These are phyloP conservation scores for Thyridium curvatum DNA, from an alignment of 2,329 filamentous ascomycete species.

Conservation along the genomic window DNA sequence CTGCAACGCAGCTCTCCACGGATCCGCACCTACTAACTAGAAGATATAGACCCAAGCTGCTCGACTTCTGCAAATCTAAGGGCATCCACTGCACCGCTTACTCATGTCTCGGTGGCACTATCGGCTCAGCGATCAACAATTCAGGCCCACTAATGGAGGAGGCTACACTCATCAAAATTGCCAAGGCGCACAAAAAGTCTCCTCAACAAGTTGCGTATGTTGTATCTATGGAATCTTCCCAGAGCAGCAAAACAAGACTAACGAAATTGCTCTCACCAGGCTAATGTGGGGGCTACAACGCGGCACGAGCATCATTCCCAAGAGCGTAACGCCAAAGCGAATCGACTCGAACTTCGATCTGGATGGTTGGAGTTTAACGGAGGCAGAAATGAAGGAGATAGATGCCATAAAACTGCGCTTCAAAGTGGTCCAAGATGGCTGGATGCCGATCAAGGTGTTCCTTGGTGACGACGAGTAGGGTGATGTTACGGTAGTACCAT, in stretches of 20 bases:
- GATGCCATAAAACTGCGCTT: constrained; percentile 53
- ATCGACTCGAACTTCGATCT: constrained; percentile 25
- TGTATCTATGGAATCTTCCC: too few species aligned
- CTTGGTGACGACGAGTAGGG: constrained; percentile 58
- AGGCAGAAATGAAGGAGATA: constrained; percentile 52
- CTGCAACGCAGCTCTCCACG: too few species aligned
- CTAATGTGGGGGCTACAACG: constrained; percentile 41
- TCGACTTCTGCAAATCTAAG: constrained; percentile 50
- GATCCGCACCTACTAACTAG: constrained; percentile 1
- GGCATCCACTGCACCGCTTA: constrained; percentile 56
- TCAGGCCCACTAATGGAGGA: constrained; percentile 40
- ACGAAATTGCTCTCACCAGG: constrained; percentile 20
- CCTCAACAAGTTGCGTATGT: constrained; percentile 43
- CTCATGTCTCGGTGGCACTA: constrained; percentile 49
- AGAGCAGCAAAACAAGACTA: neutral
- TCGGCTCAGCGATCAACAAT: constrained; percentile 50
- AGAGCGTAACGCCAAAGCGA: constrained; percentile 20
- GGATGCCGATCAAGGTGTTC: constrained; percentile 61
- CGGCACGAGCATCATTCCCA: constrained; percentile 43
- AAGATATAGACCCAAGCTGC: constrained; percentile 38
- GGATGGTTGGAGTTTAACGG: constrained; percentile 53
- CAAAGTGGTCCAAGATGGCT: constrained; percentile 59
- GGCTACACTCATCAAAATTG: constrained; percentile 25
- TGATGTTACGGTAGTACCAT: too few species aligned
- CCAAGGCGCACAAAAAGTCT: constrained; percentile 46